Conservation (phyloP, 331 rosid species). For the Acacia concinna region DNA sequence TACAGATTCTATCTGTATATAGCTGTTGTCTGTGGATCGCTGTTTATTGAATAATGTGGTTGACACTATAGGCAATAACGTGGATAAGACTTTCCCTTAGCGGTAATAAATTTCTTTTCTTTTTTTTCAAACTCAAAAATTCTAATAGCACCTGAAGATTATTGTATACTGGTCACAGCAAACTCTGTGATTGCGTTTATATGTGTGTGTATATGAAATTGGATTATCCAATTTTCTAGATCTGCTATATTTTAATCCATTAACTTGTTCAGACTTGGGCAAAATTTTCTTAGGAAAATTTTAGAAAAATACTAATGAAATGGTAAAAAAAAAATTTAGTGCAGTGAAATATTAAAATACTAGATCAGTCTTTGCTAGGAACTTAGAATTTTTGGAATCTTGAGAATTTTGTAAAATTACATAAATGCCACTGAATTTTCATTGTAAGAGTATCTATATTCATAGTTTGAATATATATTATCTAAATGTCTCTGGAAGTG, state of each 20-base stretch:
- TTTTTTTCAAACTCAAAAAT: neutral
- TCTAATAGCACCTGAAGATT: neutral
- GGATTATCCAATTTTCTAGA: neutral
- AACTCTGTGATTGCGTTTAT: neutral
- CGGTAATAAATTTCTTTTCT: neutral
- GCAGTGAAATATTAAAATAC: too few species aligned
- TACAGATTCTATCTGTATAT: neutral
- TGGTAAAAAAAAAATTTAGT: too few species aligned
- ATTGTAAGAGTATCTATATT: too few species aligned
- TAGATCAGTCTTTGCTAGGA: too few species aligned
- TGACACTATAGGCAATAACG: neutral
- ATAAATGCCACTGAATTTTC: too few species aligned
- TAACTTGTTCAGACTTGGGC: neutral
- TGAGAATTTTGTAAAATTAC: too few species aligned
- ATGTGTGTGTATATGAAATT: neutral
- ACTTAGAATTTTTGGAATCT: too few species aligned
- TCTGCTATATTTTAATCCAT: neutral
- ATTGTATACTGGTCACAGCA: neutral
- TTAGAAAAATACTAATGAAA: too few species aligned
- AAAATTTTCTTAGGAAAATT: too few species aligned
- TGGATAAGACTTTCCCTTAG: neutral
- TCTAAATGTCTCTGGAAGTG: too few species aligned
- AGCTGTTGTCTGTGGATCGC: neutral
- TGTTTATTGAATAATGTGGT: neutral
- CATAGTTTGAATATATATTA: too few species aligned